These are phyloP conservation scores for Galerina marginata DNA, from an alignment of 768 basidiomycete genomes.

Conservation along the genomic window DNA sequence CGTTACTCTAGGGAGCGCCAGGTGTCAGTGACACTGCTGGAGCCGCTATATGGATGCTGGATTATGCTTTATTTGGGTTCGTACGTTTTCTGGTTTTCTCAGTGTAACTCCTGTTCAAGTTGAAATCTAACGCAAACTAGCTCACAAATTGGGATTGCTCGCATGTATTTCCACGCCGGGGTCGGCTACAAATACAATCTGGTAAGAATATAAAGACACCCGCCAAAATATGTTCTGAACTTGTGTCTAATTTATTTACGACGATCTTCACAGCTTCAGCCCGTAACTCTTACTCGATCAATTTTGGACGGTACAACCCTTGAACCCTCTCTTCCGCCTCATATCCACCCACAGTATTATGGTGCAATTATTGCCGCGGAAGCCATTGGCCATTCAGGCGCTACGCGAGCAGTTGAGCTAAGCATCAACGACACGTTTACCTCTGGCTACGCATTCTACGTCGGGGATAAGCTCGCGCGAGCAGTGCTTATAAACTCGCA, in stretches of 20 bases:
- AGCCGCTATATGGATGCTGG: conserved; percentile 70
- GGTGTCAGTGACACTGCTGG: conserved; percentile 75
- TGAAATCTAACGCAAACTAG: conserved; percentile 19
- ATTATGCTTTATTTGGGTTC: conserved; percentile 65
- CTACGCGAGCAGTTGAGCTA: conserved; percentile 52
- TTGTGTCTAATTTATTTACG: background rate
- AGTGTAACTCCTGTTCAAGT: background rate
- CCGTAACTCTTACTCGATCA: conserved; percentile 59
- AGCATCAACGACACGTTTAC: conserved; percentile 47
- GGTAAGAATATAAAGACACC: conserved; percentile 30
- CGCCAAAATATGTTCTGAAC: background rate
- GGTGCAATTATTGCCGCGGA: conserved; percentile 65
- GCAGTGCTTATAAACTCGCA: conserved; percentile 65
- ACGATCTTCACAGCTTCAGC: conserved; percentile 57
- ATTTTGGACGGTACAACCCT: conserved; percentile 60
- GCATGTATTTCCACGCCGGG: conserved; percentile 68
- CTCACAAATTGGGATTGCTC: conserved; percentile 55
- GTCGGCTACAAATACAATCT: conserved; percentile 76
- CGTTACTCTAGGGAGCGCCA: conserved; percentile 43
- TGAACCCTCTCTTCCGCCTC: conserved; percentile 55
- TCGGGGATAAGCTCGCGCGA: conserved; percentile 45
- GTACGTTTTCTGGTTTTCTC: conserved; percentile 15
- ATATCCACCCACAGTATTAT: conserved; percentile 74
- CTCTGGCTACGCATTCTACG: conserved; percentile 68
- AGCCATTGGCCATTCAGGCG: conserved; percentile 53